Base-by-base conservation (phyloP, 371 early-diverging fungal species). In the Synchytrium microbalum region DNA sequence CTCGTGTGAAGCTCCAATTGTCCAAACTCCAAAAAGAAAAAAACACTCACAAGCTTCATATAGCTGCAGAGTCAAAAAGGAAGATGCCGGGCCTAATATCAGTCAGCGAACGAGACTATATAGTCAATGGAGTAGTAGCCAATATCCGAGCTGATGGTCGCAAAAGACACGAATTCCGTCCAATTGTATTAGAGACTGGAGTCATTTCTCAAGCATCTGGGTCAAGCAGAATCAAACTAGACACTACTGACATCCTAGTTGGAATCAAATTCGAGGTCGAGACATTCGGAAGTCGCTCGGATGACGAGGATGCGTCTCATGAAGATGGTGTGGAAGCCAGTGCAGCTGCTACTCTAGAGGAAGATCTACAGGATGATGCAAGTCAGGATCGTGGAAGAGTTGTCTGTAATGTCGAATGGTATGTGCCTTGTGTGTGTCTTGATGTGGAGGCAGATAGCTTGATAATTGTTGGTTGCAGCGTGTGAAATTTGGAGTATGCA, bases 241-340 rank as follows among this genome's bases (percentile, higher is more conserved):
- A 91, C 1, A 88, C 87, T 13, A 92, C 93, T 0, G 92, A 93
- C 64, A 87, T 95, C 0, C 77, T 96, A 23, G 95, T 95, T 19
- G 95, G 97, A 31, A 84, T 95, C 71, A 95, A 93, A 70, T 92
- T 90, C 1, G 93, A 92, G 65, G 86, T 94, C 55, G 91, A 86
- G 30, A 77, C 81, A 28, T 81, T 89, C 52, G 46, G 46, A 38
- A 10, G 10, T 19, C 46, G 46, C 19, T 10, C 46, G 46, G 46
- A 38, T 19, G 84, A 87, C 30, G 71, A 69, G 23, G 19, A 53
- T 2, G n/a, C 13, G 30, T 54, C 52, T 23, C 32, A 60, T 27
- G 64, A 59, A 13, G 30, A 28, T 10, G 67, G 57, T 26, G 32
- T 27, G 30, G 59, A 30, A 53, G 67, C 25, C 32, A 33, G 29